Evolutionary conservation across 106 monocot genomes (phyloP).

Genomic region (Dendrobium nobile): DNA sequence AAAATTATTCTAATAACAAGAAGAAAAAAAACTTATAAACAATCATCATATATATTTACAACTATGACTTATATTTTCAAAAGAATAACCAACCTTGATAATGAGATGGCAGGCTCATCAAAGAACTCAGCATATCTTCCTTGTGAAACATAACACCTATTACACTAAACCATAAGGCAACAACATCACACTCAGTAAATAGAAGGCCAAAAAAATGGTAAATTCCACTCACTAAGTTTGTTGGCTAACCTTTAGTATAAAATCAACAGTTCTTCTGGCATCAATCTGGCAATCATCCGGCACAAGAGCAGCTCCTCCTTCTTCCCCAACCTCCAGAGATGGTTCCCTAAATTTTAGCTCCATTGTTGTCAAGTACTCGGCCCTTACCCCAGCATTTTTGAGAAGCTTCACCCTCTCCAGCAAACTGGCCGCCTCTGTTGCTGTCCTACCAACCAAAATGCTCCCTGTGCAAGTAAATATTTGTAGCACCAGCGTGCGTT

Average conservation of each 20-base stretch:
- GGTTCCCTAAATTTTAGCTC: conserved; percentile 53
- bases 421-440: conserved; percentile 27
- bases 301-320: conserved; percentile 57
- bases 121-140: conserved; percentile 75
- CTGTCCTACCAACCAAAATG: conserved; percentile 69
- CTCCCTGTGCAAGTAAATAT: conserved; percentile 46
- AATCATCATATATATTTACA: too few relatives aligned
- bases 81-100: conserved; percentile 44
- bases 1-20: too few relatives aligned
- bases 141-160: conserved; percentile 39
- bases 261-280: conserved; percentile 52
- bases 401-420: conserved; percentile 52
- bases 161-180: conserved; percentile 33
- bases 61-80: too few relatives aligned
- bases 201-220: too few relatives aligned
- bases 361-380: conserved; percentile 45
- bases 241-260: conserved; percentile 51
- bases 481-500: too few relatives aligned
- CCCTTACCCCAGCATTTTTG: conserved; percentile 47
- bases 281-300: conserved; percentile 83
- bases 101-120: conserved; percentile 50
- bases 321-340: conserved; percentile 38
- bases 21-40: too few relatives aligned
- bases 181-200: too few relatives aligned
- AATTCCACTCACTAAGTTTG: too few relatives aligned